These are phyloP conservation scores for Fusarium solani-melongenae DNA, from an alignment of 2,329 filamentous ascomycete genomes.

Conservation along the genomic window DNA sequence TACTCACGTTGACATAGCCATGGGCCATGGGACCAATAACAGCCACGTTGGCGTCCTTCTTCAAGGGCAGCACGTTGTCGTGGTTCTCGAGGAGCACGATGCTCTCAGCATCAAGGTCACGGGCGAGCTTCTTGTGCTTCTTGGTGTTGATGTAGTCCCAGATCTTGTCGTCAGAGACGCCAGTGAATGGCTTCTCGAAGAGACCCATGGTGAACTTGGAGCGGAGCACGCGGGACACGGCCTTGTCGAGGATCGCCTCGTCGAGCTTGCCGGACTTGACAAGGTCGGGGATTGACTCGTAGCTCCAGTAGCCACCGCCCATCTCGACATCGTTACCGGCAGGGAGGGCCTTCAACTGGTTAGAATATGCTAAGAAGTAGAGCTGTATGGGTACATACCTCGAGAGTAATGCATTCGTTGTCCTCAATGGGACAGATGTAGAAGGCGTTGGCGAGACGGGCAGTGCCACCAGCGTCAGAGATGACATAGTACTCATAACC, in stretches of 20 bases:
- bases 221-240: slow-evolving; percentile 72
- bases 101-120: slow-evolving; percentile 72
- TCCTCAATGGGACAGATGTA: slow-evolving; percentile 71
- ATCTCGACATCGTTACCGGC: slow-evolving; percentile 81
- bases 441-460: slow-evolving; percentile 73
- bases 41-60: slow-evolving; percentile 74
- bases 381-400: slow-evolving; percentile 48
- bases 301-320: slow-evolving; percentile 80
- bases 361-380: background rate
- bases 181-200: slow-evolving; percentile 76
- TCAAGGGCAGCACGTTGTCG: slow-evolving; percentile 62
- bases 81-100: slow-evolving; percentile 72
- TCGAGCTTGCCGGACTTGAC: slow-evolving; percentile 70
- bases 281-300: slow-evolving; percentile 72
- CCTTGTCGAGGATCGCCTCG: slow-evolving; percentile 69
- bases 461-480: slow-evolving; percentile 75
- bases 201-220: slow-evolving; percentile 77
- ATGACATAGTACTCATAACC: slow-evolving; percentile 76
- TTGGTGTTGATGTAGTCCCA: slow-evolving; percentile 70
- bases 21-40: slow-evolving; percentile 82
- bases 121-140: slow-evolving; percentile 67
- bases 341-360: slow-evolving; percentile 61
- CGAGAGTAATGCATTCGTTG: slow-evolving; percentile 71
- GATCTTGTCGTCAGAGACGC: slow-evolving; percentile 65
- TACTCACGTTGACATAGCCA: slow-evolving; percentile 73